phyloP scores from a whole-genome alignment of 1,284 basidiomycete genomes.

The Sanghuangporus sanghuang region DNA sequence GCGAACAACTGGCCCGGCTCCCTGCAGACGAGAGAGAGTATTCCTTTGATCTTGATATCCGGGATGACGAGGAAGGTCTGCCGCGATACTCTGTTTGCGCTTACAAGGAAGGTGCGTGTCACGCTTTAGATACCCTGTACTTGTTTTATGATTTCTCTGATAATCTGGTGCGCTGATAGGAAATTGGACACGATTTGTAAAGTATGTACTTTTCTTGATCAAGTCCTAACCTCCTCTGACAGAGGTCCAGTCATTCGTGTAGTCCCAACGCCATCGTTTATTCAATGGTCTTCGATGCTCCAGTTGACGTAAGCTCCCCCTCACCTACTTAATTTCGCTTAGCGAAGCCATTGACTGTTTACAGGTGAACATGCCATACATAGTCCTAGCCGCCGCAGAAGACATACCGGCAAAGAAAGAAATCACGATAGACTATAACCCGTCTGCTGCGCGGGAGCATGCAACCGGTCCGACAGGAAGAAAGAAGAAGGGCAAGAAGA shows the following conservation, averaged over 20 bases:
- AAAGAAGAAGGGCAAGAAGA: conserved; percentile 17
- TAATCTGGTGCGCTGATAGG: neutral
- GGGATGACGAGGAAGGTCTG: neutral
- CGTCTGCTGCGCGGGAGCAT: conserved; percentile 24
- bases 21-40: neutral
- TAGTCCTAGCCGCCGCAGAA: conserved; percentile 48
- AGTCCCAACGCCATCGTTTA: conserved; percentile 51
- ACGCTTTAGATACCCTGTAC: neutral
- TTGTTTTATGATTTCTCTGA: neutral
- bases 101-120: neutral
- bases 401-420: conserved; percentile 48
- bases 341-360: neutral
- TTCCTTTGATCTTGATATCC: conserved; percentile 4
- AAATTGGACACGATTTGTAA: conserved; percentile 11
- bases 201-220: neutral
- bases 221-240: neutral
- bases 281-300: conserved; percentile 54
- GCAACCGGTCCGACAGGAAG: conserved; percentile 20
- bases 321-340: neutral
- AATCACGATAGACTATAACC: conserved; percentile 61
- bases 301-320: conserved; percentile 41
- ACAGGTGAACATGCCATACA: conserved; percentile 53
- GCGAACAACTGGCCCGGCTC: neutral
- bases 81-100: neutral
- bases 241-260: conserved; percentile 52